Percentiles rank a stretch among this genome's conserved stretches.
Evolutionary conservation across 1,139 yeast genomes (phyloP).

Genomic region (Arxiozyma bovina): DNA sequence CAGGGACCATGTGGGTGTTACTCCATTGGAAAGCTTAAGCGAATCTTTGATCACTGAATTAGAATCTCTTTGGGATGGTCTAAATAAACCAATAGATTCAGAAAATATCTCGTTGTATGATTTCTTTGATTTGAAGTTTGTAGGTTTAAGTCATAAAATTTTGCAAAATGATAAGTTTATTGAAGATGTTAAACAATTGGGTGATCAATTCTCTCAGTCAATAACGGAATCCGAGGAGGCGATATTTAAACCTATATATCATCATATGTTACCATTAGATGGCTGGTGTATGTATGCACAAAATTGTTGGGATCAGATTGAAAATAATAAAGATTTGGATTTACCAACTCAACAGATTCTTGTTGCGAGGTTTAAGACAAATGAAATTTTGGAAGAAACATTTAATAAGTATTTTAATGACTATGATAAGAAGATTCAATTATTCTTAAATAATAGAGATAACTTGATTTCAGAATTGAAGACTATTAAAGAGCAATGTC

Average conservation of each 20-base stretch:
- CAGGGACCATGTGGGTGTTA: conserved; percentile 83
- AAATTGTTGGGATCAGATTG: conserved; percentile 91
- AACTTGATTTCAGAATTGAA: conserved; percentile 38
- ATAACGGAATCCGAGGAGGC: conserved; percentile 20
- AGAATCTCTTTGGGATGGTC: conserved; percentile 64
- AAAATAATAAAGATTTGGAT: conserved; percentile 84
- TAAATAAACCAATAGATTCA: conserved; percentile 65
- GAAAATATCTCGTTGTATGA: conserved; percentile 46
- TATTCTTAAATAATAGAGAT: conserved; percentile 24
- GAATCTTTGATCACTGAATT: conserved; percentile 63
- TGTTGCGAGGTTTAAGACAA: conserved; percentile 91
- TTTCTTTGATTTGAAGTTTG: conserved; percentile 78
- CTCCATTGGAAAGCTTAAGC: conserved; percentile 69
- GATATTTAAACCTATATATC: conserved; percentile 64
- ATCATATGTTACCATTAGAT: conserved; percentile 88
- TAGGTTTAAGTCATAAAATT: conserved; percentile 76
- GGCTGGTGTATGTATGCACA: conserved; percentile 94
- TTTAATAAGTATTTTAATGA: conserved; percentile 19
- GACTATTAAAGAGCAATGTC: conserved; percentile 38
- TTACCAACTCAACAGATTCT: conserved; percentile 92
- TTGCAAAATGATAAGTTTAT: conserved; percentile 65
- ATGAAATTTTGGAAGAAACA: conserved; percentile 53
- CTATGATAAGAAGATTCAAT: conserved; percentile 16
- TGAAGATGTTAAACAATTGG: conserved; percentile 8
- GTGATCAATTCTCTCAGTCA: conserved; percentile 5